Evolutionary conservation across 331 rosid species (phyloP), one percentile per base, ranked within the genome.

Genomic region (Ulmus americana): DNA sequence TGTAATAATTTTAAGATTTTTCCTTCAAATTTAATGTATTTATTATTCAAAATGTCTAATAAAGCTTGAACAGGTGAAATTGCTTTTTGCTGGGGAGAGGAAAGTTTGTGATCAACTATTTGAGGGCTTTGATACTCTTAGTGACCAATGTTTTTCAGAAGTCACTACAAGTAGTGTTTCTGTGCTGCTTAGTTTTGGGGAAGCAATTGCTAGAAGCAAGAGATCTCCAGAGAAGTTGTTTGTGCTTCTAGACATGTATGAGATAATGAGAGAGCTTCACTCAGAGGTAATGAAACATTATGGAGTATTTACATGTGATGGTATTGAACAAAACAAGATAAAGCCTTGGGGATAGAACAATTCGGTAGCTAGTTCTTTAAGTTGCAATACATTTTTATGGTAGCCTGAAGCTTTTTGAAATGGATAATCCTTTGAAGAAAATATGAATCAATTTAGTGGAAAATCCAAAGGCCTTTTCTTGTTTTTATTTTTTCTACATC

Each of bases 181-280:
- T 20, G 84, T 90, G 82, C 82, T 94, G 59, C 95, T 94, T 76
- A 94, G 98, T 75, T 94, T 89, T 68, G 98, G 98, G 57, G 97
- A 94, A 74, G 98, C 98, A 22, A 94, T 94, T 76, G 98, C 98
- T 39, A 89, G 54, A 79, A 94, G 98, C 88, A 94, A 94, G 82
- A 87, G 98, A 73, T 94, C 98, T 35, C 98, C 97, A 0, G 98
- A 94, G 80, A 94, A 94, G 80, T 81, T 94, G 79, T 94, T 94
- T 81, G 98, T 94, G 44, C 98, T 94, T 59, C 64, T 94, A 83
- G 98, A 94, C 79, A 94, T 94, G 98, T 94, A 94, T 64, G 98
- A 94, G 79, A 89, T 94, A 74, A 89, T 94, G 97, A 88, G 88
- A 69, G 98, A 94, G 83, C 95, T 94, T 64, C 96, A 94, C 69